Evolutionary conservation across 768 basidiomycete species (phyloP), one percentile per base, ranked within the genome.

Genomic region (Gymnopilus dilepis): DNA sequence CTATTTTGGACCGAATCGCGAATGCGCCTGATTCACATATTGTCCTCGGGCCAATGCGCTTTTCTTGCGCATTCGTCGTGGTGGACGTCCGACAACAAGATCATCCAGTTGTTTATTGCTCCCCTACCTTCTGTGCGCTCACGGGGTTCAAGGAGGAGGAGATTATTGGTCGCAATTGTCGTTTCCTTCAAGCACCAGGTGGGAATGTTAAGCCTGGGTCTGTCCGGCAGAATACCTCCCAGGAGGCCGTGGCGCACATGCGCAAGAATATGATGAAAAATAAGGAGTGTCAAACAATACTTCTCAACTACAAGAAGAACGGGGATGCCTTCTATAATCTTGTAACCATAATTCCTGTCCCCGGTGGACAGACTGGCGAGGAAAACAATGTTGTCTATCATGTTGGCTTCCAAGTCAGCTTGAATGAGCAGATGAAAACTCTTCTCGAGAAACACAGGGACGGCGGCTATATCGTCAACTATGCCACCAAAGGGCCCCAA

Each of bases 341-440:
- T 59, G 88, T 99, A 64, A 92, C 92, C 22, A 84, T 98, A 68
- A 91, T 99, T 37, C 97, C 97, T 17, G 84, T 98, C 60, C 72
- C 80, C 0, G 93, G 90, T 6, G 92, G 86, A 19, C 37, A 78
- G 68, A 60, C 65, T 58, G 75, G 81, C 72, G 69, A 65, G 64
- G 89, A 87, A 65, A 85, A 87, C 56, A 89, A 96, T 45, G 82
- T 92, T 40, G 87, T 86, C 9, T 97, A 91, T 72, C 90, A 93
- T 68, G 89, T 99, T 53, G 97, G 97, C 0, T 99, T 99, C 80
- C 95, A 99, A 76, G 91, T 97, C 58, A 94, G 98, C 74, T 80
- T 99, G 51, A 87, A 88, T 15, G 87, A 90, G 68, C 94, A 96
- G 76, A 94, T 94, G 2, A 87, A 87, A 65, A 86, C 86, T 2